Conservation (phyloP, 495 filamentous ascomycete genomes). For the Apiosordaria backusii region DNA sequence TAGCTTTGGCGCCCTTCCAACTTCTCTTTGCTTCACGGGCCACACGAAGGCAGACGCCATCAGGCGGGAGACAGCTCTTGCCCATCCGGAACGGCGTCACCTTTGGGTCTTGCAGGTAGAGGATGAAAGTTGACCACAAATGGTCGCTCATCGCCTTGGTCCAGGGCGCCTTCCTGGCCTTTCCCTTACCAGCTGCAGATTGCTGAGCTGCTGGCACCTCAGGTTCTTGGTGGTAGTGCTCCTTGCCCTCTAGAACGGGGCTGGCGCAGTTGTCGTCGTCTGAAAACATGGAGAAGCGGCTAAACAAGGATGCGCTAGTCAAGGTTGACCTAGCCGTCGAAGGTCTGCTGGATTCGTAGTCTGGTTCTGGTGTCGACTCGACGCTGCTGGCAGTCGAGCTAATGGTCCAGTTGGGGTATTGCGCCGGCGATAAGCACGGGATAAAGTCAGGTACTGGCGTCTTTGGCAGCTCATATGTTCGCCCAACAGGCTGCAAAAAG, state of each 20-base stretch:
- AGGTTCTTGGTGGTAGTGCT: slow-evolving; percentile 21
- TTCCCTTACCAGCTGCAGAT: slow-evolving; percentile 21
- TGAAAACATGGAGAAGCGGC: slow-evolving; percentile 45
- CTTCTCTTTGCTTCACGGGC: slow-evolving; percentile 78
- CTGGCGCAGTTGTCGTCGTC: slow-evolving; percentile 45
- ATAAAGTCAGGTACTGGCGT: slow-evolving; percentile 42
- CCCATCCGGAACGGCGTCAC: slow-evolving; percentile 92
- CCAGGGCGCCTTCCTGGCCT: slow-evolving; percentile 57
- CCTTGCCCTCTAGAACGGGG: slow-evolving; percentile 39
- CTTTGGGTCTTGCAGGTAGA: slow-evolving; percentile 86
- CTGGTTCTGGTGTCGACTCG: slow-evolving; percentile 46
- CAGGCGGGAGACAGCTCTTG: slow-evolving; percentile 78
- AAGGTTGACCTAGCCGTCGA: slow-evolving; percentile 50
- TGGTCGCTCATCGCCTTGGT: slow-evolving; percentile 89
- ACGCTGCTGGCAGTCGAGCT: slow-evolving; percentile 42
- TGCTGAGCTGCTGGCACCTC: slow-evolving; percentile 14
- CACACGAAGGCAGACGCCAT: slow-evolving; percentile 86
- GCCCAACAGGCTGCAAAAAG: slow-evolving; percentile 28
- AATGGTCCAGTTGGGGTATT: slow-evolving; percentile 48
- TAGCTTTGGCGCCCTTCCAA: slow-evolving; percentile 64
- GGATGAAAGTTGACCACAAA: slow-evolving; percentile 83
- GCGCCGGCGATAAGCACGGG: slow-evolving; percentile 30
- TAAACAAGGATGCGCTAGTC: slow-evolving; percentile 48
- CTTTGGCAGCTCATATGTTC: slow-evolving; percentile 43
- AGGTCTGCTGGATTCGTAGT: slow-evolving; percentile 49